Evolutionary conservation across 495 filamentous ascomycete genomes (phyloP), one percentile per base, ranked within the genome.

Genomic region (Penicillium salamii): DNA sequence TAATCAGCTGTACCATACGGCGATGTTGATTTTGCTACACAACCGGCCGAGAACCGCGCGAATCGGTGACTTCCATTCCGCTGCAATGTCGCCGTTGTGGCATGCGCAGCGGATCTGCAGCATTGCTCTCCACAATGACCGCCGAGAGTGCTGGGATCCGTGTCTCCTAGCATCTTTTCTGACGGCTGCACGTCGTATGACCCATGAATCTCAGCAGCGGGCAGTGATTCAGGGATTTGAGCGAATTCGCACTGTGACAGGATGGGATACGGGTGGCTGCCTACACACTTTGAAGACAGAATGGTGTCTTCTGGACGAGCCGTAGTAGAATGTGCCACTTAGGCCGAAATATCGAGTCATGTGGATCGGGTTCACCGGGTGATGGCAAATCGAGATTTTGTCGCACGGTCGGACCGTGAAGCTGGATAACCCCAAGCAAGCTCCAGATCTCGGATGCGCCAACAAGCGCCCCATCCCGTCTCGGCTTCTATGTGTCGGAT

Each of bases 391-490:
- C 51, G 38, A n/a, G 41, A 37, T 21, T 20, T 37, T 7, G 23
- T 53, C 3, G 31, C 44, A 12, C 31, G 18, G 15, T 36, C 29
- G 7, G 37, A 43, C 12, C 57, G 52, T 31, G 53, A 35, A 12
- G 55, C 13, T 42, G 60, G 61, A 40, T 76, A 76, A 3, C 74
- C 74, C 73, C 74, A 78, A 11, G 64, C 59, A 41, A 62, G 39
- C 42, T 76, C 66, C 33, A 79, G 49, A 54, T 78, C 74, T 4
- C 57, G 59, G 28, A 76, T 70, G 3, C 73, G 59, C 76, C 73
- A 79, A 35, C 63, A 67, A 8, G 63, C 62, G 11, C 65, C 70
- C 76, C 76, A 79, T 7, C 75, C 75, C 7, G 71, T 75, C 19
- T 68, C 59, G 2, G 58, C 45, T 45, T 79, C 75, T 20, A 79